Base-by-base conservation (phyloP, 306 rosid species). In the Fragaria vesca region DNA sequence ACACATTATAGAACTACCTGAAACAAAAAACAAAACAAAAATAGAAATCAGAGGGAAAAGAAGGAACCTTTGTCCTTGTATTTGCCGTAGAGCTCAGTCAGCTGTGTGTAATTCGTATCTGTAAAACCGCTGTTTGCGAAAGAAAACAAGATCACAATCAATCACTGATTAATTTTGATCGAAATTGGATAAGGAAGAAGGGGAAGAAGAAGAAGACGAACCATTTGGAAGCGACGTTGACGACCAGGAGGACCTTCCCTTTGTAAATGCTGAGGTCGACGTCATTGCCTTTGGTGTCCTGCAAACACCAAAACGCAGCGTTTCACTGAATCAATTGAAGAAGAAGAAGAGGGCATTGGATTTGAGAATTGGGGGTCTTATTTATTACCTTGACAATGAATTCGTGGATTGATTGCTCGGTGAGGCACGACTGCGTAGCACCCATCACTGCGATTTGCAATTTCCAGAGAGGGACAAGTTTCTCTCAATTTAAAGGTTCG, bases 211-310 rank as follows among this genome's bases (percentile, higher is more conserved):
- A 21, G 55, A 4, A 0, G 12, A 74, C 42, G 32, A 51, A 95
- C 99, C 99, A 95, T 91, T 93, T 91, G 71, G 99, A 95, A 65
- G 99, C 99, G 17, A 95, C 99, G 82, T 95, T 95, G 70, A 95
- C 84, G 42, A 95, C 85, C 66, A 95, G 93, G 80, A 95, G 88
- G 66, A 95, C 93, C 81, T 91, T 90, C 60, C 99, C 99, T 55
- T 80, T 88, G 87, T 86, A 95, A 61, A 24, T 26, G 70, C 83
- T 50, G 38, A 95, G 99, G 76, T 91, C 86, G 74, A 95, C 96
- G 16, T 88, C 97, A 60, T 76, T 87, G 65, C 97, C 94, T 73
- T 71, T 88, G 58, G 83, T 72, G 85, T 91, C 97, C 99, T 95
- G 86, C 80, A 52, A 80, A 74, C 66, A 20, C 52, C 24, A 24